Evolutionary conservation across 768 basidiomycete genomes (phyloP), one percentile per base, ranked within the genome.

Genomic region (Leccinum aurantiacum): DNA sequence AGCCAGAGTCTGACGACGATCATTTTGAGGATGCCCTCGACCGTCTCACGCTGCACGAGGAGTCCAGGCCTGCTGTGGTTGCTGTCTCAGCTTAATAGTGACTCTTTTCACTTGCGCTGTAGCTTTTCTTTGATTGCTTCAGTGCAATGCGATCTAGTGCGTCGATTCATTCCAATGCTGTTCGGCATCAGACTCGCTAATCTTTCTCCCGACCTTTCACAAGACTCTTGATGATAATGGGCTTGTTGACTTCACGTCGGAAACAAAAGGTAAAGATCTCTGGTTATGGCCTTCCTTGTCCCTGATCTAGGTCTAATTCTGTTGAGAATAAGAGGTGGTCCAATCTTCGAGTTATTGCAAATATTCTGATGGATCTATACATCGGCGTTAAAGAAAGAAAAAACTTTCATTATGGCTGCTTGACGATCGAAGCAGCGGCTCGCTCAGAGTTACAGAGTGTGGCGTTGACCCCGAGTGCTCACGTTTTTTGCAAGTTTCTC

Each of bases 21-120:
- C 62, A 72, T 10, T 87, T 90, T 60, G 82, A 85, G 65, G 87
- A 90, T 64, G 87, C 87, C 14, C 64, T 91, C 71, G 86, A 90
- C 64, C 81, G 83, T 62, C 78, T 91, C 54, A 78, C 68, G 24
- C 61, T 68, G 52, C 60, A 60, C 22, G 64, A 71, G 17, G 61
- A 58, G 27, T 22, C 56, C 10, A 55, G 48, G 61, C 56, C 56
- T 1, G 38, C 52, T 17, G n/a, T 64, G 53, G 46, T 72, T 11
- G 41, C 62, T 5, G 54, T 60, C 44, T 67, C 65, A 2, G 71
- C 69, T 6, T 72, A 55, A 64, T 15, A 52, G 15, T 22, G 15
- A n/a, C 1, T 4, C 4, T 6, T 14, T 13, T 46, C 11, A 15
- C 27, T n/a, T 31, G 19, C 24, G 15, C n/a, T 49, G 1, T 8